phyloP scores from a whole-genome alignment of 768 basidiomycete species.

The Podaxis sp. region DNA sequence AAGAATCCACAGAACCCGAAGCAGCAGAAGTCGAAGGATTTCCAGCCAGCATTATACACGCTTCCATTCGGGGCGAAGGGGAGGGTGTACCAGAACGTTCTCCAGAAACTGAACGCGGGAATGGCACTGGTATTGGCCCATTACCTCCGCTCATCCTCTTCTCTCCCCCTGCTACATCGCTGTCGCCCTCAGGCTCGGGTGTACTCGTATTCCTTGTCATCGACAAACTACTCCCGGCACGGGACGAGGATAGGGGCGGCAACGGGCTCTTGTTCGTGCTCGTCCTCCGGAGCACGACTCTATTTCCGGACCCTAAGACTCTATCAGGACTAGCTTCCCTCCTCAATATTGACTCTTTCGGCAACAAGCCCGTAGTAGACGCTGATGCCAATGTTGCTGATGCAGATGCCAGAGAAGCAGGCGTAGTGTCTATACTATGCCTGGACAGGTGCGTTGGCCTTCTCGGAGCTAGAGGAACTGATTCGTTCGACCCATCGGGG shows the following conservation, averaged over 20 bases:
- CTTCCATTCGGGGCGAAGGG: constrained; percentile 7
- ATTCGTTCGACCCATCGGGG: constrained; percentile 40
- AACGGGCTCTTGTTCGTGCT: constrained; percentile 39
- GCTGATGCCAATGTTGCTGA: background rate
- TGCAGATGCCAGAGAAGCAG: constrained; percentile 24
- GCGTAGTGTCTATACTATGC: constrained; percentile 55
- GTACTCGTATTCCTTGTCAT: constrained; percentile 22
- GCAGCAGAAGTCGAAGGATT: constrained; percentile 29
- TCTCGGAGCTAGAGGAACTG: constrained; percentile 41
- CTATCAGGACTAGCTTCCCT: constrained; percentile 61
- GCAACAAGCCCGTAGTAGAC: constrained; percentile 20
- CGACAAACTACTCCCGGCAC: constrained; percentile 28
- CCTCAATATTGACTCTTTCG: constrained; percentile 42
- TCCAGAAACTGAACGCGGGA: constrained; percentile 56
- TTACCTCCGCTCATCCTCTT: constrained; percentile 3
- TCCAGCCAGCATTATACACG: background rate
- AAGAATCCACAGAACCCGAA: constrained; percentile 33
- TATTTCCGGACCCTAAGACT: constrained; percentile 28
- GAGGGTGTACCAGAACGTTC: constrained; percentile 31
- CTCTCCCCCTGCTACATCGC: constrained; percentile 18
- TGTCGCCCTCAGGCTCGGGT: constrained; percentile 19
- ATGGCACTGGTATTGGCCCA: constrained; percentile 44
- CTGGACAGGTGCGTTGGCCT: constrained; percentile 61
- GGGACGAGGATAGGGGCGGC: constrained; percentile 27
- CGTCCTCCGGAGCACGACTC: constrained; percentile 51